These are phyloP conservation scores for Lodderomyces metapsilosis DNA, from an alignment of 1,139 yeast genomes.

Conservation along the genomic window DNA sequence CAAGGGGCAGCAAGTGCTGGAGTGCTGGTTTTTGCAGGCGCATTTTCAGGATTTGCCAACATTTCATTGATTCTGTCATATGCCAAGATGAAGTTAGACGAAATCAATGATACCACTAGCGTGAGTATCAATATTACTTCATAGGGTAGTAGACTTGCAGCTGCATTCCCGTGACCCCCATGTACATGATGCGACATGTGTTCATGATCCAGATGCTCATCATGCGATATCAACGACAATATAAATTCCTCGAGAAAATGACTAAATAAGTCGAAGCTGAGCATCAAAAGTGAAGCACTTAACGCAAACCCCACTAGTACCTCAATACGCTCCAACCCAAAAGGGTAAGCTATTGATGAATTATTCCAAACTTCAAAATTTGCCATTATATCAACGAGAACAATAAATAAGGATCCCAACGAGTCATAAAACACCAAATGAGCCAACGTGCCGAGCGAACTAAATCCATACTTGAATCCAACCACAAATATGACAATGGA, in stretches of 20 bases:
- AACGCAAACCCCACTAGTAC: constrained; percentile 86
- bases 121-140: constrained; percentile 28
- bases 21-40: not conserved
- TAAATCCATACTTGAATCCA: constrained; percentile 57
- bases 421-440: constrained; percentile 88
- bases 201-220: constrained; percentile 25
- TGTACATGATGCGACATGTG: constrained; percentile 55
- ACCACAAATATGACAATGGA: constrained; percentile 58
- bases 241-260: constrained; percentile 80
- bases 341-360: constrained; percentile 82
- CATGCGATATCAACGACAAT: constrained; percentile 45
- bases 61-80: constrained; percentile 35
- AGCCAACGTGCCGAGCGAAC: constrained; percentile 74
- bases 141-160: constrained; percentile 34
- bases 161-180: constrained; percentile 32
- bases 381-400: constrained; percentile 73
- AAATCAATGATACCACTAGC: constrained; percentile 31
- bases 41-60: constrained; percentile 15
- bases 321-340: constrained; percentile 86
- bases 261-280: constrained; percentile 83
- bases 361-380: constrained; percentile 91
- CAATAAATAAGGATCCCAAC: constrained; percentile 68
- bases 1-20: not conserved
- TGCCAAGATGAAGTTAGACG: constrained; percentile 37
- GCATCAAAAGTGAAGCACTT: constrained; percentile 81